Evolutionary conservation across 1,284 basidiomycete genomes (phyloP), one percentile per base, ranked within the genome.

Genomic region (Ustilago trichophora): DNA sequence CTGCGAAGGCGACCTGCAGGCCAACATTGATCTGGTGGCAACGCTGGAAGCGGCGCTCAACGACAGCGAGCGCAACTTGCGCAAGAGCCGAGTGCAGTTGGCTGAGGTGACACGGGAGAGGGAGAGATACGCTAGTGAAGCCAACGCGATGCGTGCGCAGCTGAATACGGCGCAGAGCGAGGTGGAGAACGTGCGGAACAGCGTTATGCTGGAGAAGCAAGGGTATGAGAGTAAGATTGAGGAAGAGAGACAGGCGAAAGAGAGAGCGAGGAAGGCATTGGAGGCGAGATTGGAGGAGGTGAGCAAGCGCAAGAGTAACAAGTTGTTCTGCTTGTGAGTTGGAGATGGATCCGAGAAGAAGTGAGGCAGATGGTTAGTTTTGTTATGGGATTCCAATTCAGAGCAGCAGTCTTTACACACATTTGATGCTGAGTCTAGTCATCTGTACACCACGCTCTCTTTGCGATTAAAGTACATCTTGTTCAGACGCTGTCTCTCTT

Each of bases 1-100:
- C 81, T 93, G 92, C 79, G 92, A 95, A 83, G 88, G 86, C 62
- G 92, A 95, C 82, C 84, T 95, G 57, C 91, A 93, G 75, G 89
- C 91, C 45, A 92, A 94, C 80, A 92, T 93, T 86, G 91, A 95
- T 80, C 86, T 94, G 52, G 91, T 93, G 62, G 86, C 70, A 18
- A 75, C 73, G 29, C 60, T 76, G 21, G 73, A 78, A 50, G 72
- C 72, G 4, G 74, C 75, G 19, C 68, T 77, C 11, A 76, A 76
- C 54, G 74, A 77, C 54, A 68, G 57, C 48, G 75, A 77, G 53
- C 46, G 75, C 19, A 77, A 76, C 22, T 42, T 78, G 64, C 66
- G 76, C 32, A 78, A 78, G 55, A 74, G 73, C 37, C 65, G 76
- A 3, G 75, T 77, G 31, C 76, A 78, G 56, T 52, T 78, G 24